phyloP scores from a whole-genome alignment of 768 basidiomycete species.

The Fomitopsis pulvina region DNA sequence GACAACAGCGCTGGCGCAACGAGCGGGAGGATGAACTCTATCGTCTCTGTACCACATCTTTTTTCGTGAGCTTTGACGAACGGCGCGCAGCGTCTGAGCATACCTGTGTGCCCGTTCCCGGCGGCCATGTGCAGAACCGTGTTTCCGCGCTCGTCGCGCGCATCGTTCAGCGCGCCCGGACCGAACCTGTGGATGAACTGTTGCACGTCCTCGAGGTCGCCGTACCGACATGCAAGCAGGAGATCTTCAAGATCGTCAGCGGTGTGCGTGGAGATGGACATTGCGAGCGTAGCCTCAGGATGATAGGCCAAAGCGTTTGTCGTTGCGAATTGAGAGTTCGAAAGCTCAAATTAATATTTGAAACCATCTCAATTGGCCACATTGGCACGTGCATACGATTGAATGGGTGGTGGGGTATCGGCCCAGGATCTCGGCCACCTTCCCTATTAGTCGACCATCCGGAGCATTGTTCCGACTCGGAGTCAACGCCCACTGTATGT shows the following conservation, averaged over 20 bases:
- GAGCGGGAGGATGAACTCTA: slow-evolving; percentile 67
- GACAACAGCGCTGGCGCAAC: slow-evolving; percentile 47
- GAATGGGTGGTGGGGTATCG: too few relatives aligned
- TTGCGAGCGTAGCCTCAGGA: too few relatives aligned
- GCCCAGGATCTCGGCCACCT: too few relatives aligned
- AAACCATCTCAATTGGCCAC: too few relatives aligned
- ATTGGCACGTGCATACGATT: too few relatives aligned
- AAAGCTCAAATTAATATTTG: too few relatives aligned
- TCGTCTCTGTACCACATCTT: slow-evolving; percentile 57
- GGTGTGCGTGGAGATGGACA: slow-evolving; percentile 11
- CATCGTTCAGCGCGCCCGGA: slow-evolving; percentile 33
- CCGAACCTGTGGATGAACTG: slow-evolving; percentile 59
- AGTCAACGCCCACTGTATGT: too few relatives aligned
- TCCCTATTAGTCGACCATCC: too few relatives aligned
- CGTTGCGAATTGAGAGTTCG: too few relatives aligned
- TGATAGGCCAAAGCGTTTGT: too few relatives aligned
- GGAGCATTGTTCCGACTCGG: too few relatives aligned
- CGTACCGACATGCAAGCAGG: slow-evolving; percentile 81
- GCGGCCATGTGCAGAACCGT: slow-evolving; percentile 80
- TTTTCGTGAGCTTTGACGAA: slow-evolving; percentile 30
- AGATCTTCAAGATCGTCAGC: slow-evolving; percentile 61
- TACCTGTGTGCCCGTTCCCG: slow-evolving; percentile 87
- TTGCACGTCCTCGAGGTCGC: slow-evolving; percentile 75
- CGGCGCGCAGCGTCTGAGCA: slow-evolving; percentile 13
- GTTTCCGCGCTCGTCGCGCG: slow-evolving; percentile 75